Conservation (phyloP, 2,329 filamentous ascomycete species). For the Trichoderma pleuroti region DNA sequence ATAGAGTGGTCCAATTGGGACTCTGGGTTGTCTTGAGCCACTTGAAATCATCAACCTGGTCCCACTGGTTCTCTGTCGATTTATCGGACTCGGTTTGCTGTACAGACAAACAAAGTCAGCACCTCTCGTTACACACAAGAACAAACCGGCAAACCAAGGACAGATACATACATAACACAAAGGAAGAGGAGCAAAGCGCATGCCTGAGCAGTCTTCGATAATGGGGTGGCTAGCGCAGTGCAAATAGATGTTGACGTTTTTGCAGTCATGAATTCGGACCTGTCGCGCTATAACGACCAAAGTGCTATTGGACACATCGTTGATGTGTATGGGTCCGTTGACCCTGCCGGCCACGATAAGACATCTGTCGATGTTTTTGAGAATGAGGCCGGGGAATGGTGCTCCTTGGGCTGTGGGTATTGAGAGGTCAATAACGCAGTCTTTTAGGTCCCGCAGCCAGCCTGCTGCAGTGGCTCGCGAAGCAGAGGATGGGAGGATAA, state of each 20-base stretch:
- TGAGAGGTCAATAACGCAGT: slow-evolving; percentile 79
- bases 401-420: slow-evolving; percentile 53
- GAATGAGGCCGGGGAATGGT: slow-evolving; percentile 64
- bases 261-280: slow-evolving; percentile 87
- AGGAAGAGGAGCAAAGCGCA: slow-evolving; percentile 78
- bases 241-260: slow-evolving; percentile 78
- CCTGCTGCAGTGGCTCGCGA: slow-evolving; percentile 70
- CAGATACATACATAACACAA: slow-evolving; percentile 58
- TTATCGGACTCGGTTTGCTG: slow-evolving; percentile 31
- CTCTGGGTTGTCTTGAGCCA: slow-evolving; percentile 85
- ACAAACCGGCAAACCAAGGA: not conserved
- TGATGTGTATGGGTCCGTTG: slow-evolving; percentile 78
- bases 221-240: slow-evolving; percentile 81
- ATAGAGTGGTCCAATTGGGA: slow-evolving; percentile 79
- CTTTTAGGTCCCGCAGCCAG: slow-evolving; percentile 63
- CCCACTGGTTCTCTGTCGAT: slow-evolving; percentile 65
- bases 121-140: not conserved
- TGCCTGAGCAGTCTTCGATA: slow-evolving; percentile 78
- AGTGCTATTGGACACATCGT: slow-evolving; percentile 66
- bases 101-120: slow-evolving; percentile 14
- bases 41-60: slow-evolving; percentile 94
- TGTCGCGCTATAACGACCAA: slow-evolving; percentile 79
- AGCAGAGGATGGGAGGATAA: slow-evolving; percentile 70
- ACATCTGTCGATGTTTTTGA: slow-evolving; percentile 67
- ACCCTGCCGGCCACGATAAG: slow-evolving; percentile 77